Evolutionary conservation across 1,139 yeast species (phyloP).

Genomic region (Suhomyces taliae): DNA sequence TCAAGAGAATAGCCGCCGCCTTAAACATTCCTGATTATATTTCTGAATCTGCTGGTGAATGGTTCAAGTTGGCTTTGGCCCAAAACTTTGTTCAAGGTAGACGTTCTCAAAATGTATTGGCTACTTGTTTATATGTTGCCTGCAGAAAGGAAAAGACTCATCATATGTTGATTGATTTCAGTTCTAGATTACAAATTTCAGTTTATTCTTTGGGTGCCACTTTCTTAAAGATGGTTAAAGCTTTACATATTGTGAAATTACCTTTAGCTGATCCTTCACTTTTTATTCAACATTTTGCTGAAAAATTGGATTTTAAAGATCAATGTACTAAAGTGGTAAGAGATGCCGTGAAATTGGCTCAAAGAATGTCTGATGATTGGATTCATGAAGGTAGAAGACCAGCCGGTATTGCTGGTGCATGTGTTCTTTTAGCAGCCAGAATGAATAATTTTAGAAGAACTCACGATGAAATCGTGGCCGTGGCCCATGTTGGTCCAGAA

Average conservation of each 20-base stretch:
- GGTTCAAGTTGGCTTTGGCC: constrained; percentile 84
- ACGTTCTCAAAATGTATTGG: constrained; percentile 88
- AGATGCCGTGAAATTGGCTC: constrained; percentile 86
- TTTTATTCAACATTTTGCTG: constrained; percentile 92
- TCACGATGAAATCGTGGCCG: constrained; percentile 91
- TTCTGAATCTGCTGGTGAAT: constrained; percentile 81
- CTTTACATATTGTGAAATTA: constrained; percentile 67
- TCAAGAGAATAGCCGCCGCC: constrained; percentile 76
- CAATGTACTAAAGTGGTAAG: constrained; percentile 71
- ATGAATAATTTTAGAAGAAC: constrained; percentile 94
- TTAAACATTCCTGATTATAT: constrained; percentile 80
- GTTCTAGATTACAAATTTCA: constrained; percentile 83
- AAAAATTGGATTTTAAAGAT: constrained; percentile 74
- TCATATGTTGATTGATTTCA: constrained; percentile 94
- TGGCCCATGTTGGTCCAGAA: constrained; percentile 92
- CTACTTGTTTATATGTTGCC: constrained; percentile 91
- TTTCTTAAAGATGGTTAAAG: constrained; percentile 83
- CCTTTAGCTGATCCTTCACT: constrained; percentile 94
- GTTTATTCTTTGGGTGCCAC: constrained; percentile 97
- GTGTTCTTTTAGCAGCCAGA: constrained; percentile 87
- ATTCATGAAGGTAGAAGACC: constrained; percentile 96
- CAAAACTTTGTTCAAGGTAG: constrained; percentile 94
- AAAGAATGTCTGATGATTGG: constrained; percentile 94
- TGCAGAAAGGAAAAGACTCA: constrained; percentile 89
- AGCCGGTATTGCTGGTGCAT: constrained; percentile 98